A percentile compares a stretch with the other conserved stretches of the same genome.
Conservation (phyloP, 129 eudicot species). For the Helianthus annuus region HanXRQr2.0-SUNRISE NC_035442.2:125114061-125114560, state of each 20-base stretch:
- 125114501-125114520: conserved; percentile 56
- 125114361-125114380: neutral
- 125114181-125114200: neutral
- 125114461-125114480: conserved; percentile 75
- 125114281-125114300: conserved; percentile 73
- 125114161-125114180: neutral
- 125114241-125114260: conserved; percentile 80
- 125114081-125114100: neutral
- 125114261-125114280: conserved; percentile 70
- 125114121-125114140: neutral
- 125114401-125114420: conserved; percentile 3
- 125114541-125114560: conserved; percentile 19
- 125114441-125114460: conserved; percentile 70
- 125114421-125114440: conserved; percentile 57
- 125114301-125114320: conserved; percentile 50
- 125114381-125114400: conserved; percentile 8
- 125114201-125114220: neutral
- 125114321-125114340: neutral
- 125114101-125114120: neutral
- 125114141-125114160: neutral
- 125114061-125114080: neutral
- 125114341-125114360: neutral
- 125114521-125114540: neutral
- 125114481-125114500: conserved; percentile 81
- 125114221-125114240: conserved; percentile 57